Percentiles rank a stretch among this genome's conserved stretches.
Evolutionary conservation across 2,329 filamentous ascomycete species (phyloP).

Genomic region (Talaromyces sp.): DNA sequence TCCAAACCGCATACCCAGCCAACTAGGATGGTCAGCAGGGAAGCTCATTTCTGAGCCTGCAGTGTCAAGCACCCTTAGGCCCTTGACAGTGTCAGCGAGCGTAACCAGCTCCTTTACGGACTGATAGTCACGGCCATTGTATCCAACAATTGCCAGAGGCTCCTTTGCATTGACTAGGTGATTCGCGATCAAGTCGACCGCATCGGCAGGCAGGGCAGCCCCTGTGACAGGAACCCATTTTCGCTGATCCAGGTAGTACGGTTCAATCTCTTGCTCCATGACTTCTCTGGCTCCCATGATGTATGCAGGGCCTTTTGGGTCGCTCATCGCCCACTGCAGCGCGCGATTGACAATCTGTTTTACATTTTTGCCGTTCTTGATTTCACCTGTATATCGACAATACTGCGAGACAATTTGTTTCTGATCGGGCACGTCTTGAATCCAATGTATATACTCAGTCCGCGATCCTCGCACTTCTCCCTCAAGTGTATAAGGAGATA

Average conservation of each 20-base stretch:
- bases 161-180: slow-evolving; percentile 42
- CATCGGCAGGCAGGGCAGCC: slow-evolving; percentile 51
- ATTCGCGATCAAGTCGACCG: slow-evolving; percentile 37
- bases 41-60: slow-evolving; percentile 50
- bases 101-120: slow-evolving; percentile 41
- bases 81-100: slow-evolving; percentile 43
- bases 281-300: slow-evolving; percentile 71
- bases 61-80: slow-evolving; percentile 47
- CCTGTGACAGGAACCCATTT: slow-evolving; percentile 68
- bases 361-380: slow-evolving; percentile 77
- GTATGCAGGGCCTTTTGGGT: slow-evolving; percentile 75
- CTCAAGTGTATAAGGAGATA: slow-evolving; percentile 70
- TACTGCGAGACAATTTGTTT: slow-evolving; percentile 77
- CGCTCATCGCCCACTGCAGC: slow-evolving; percentile 71
- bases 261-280: slow-evolving; percentile 77
- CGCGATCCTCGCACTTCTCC: slow-evolving; percentile 71
- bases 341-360: slow-evolving; percentile 87
- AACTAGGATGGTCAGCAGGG: slow-evolving; percentile 46
- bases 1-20: slow-evolving; percentile 67
- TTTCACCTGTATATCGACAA: slow-evolving; percentile 74
- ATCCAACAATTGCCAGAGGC: slow-evolving; percentile 47
- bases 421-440: slow-evolving; percentile 77
- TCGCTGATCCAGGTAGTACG: slow-evolving; percentile 61
- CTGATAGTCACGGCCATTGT: slow-evolving; percentile 41
- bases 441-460: slow-evolving; percentile 82